A percentile compares a stretch with the other conserved stretches of the same genome.
Conservation (phyloP, 228 moss, liverwort and hornwort species). For the Sphagnum magellanicum region DNA sequence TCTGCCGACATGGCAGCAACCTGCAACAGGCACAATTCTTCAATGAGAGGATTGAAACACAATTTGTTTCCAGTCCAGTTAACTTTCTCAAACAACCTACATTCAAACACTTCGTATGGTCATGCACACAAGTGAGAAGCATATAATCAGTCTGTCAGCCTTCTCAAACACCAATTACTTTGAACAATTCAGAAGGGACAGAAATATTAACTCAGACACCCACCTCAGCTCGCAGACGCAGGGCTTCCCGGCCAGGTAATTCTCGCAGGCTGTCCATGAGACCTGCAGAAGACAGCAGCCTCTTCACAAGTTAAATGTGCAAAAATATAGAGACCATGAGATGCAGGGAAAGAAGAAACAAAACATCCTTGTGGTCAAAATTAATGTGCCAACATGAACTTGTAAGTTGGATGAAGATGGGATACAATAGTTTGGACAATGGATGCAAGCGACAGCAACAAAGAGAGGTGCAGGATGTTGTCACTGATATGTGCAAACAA, state of each 20-base stretch:
- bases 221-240: conserved; percentile 65
- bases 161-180: background rate
- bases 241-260: conserved; percentile 56
- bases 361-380: background rate
- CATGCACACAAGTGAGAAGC: background rate
- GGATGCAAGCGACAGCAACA: too few relatives aligned
- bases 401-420: too few relatives aligned
- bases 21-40: conserved; percentile 14
- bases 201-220: background rate
- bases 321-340: too few relatives aligned
- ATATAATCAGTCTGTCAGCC: background rate
- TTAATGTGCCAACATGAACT: background rate
- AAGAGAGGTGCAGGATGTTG: too few relatives aligned
- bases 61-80: background rate
- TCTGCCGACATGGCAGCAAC: conserved; percentile 53
- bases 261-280: conserved; percentile 53
- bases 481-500: conserved; percentile 3
- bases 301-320: background rate
- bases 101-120: background rate
- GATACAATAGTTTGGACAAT: too few relatives aligned
- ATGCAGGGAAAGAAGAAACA: too few relatives aligned
- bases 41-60: conserved; percentile 3
- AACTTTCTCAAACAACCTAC: background rate
- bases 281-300: conserved; percentile 14
- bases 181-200: background rate